Evolutionary conservation across 352 stramenopile species (phyloP), one percentile per base, ranked within the genome.

Genomic region (Phytophthora litchii): DNA sequence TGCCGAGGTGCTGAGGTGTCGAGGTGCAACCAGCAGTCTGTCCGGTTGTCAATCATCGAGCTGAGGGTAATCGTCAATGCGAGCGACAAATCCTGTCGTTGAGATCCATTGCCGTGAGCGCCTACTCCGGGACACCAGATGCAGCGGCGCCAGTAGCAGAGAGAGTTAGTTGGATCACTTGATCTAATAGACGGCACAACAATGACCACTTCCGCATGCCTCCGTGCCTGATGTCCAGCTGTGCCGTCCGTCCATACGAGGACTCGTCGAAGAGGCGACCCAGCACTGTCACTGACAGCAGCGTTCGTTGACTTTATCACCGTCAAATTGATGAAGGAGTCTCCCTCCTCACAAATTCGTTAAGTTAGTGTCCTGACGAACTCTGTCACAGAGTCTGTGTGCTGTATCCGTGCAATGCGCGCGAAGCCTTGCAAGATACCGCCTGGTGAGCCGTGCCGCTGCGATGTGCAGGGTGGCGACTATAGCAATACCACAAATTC

Each of bases 401-500:
- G 4, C 37, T 50, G 9, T 9, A n/a, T n/a, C 32, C 20, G 21
- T 19, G 29, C 23, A 36, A 54, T 32, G 13, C 34, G 6, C 32
- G 25, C n/a, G 42, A 5, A 52, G 20, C 54, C 25, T 61, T 61
- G 16, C 44, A 53, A 41, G 36, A 61, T 61, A 34, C 16, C 35
- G 34, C 21, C 42, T 61, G 54, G 27, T 17, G 34, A 48, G 16
- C 16, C 13, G 34, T 54, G 5, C 35, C 17, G 13, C 16, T 17
- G 16, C 10, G 54, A 61, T 61, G 34, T 47, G 54, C 35, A 60
- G 25, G 54, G 54, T 61, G 54, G 34, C 43, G 54, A 61, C 54
- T 61, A 60, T 41, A 60, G 52, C 52, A 61, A 61, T 12, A 16
- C 51, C 38, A 35, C 40, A 25, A 20, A 17, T 55, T 45, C 35